Evolutionary conservation across 352 stramenopile genomes (phyloP), one percentile per base, ranked within the genome.

Genomic region (Globisporangium orthogonon): DNA sequence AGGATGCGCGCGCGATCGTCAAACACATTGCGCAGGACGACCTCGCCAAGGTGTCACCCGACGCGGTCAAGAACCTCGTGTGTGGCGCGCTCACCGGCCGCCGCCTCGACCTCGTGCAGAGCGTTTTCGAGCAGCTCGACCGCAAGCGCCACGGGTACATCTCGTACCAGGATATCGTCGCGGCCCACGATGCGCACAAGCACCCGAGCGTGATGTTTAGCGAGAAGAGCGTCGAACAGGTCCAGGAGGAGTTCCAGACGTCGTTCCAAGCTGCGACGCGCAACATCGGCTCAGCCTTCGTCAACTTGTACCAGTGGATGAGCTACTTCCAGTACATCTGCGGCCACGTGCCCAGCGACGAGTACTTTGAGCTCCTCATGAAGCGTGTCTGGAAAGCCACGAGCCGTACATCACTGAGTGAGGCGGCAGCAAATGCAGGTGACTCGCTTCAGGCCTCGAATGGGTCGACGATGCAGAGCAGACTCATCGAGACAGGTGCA

Each of bases 181-280:
- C 68, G 10, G 62, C 58, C 9, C 78, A 88, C 52, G 78, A 89
- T 46, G 74, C 74, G 4, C 46, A 45, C 18, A 75, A 71, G 31
- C 81, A 91, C 48, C 81, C 81, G 6, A 76, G 70, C 44, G 73
- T 91, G 37, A 86, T 91, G 74, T 91, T 91, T 61, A 71, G 76
- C 30, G 80, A 89, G 33, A 74, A 78, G 54, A 78, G 60, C 4
- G 49, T 56, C 4, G 67, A 78, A 0, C 78, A 91, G 60, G 74
- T 73, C 10, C 71, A 83, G 23, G 66, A 76, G 23, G 77, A 86
- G 37, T 88, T 91, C 51, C 66, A 81, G 49, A 58, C 59, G 14
- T 74, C 78, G 0, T 86, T 91, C 44, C 62, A 70, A 50, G 56
- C 70, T 9, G 62, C 69, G 39, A 65, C 65, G 9, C 61, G 69